A percentile compares a stretch with the other conserved stretches of the same genome.
These are phyloP conservation scores for Epichloe glyceriae DNA, from an alignment of 2,329 filamentous ascomycete species.

Conservation along the genomic window DNA sequence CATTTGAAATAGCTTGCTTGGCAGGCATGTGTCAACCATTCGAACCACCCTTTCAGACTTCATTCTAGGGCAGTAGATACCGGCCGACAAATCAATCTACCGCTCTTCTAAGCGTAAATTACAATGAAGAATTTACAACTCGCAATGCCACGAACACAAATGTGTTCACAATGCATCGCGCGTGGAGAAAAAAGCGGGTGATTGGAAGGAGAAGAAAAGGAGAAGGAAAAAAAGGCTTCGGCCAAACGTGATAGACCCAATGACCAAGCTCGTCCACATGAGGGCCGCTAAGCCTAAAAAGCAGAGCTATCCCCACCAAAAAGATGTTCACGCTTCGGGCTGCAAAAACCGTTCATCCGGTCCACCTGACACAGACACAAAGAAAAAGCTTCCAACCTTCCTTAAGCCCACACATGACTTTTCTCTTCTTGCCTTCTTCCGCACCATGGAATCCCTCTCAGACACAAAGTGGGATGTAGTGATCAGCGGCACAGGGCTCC, in stretches of 20 bases:
- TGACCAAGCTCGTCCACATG: background rate
- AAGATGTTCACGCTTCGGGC: background rate
- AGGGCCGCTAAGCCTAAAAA: constrained; percentile 4
- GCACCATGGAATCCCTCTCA: constrained; percentile 57
- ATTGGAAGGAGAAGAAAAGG: constrained; percentile 10
- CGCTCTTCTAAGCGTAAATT: constrained; percentile 34
- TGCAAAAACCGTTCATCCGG: constrained; percentile 9
- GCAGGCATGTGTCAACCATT: constrained; percentile 58
- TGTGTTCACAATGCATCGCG: constrained; percentile 16
- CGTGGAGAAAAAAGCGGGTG: constrained; percentile 17
- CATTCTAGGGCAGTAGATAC: constrained; percentile 83
- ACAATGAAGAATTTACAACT: constrained; percentile 19
- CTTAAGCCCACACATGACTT: constrained; percentile 5
- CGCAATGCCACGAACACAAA: constrained; percentile 39
- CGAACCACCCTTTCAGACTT: constrained; percentile 69
- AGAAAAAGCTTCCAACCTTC: constrained; percentile 7
- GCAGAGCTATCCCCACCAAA: background rate
- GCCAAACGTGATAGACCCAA: constrained; percentile 8
- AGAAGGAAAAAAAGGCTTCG: constrained; percentile 16
- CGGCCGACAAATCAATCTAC: constrained; percentile 54
- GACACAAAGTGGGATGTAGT: constrained; percentile 69
- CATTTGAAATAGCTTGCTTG: background rate
- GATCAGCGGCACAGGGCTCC: constrained; percentile 65
- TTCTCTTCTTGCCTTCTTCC: constrained; percentile 5
- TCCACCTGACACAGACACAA: constrained; percentile 1